Base-by-base conservation (phyloP, 192 early-diverging fungal species). In the Coemansia sp. region DNA sequence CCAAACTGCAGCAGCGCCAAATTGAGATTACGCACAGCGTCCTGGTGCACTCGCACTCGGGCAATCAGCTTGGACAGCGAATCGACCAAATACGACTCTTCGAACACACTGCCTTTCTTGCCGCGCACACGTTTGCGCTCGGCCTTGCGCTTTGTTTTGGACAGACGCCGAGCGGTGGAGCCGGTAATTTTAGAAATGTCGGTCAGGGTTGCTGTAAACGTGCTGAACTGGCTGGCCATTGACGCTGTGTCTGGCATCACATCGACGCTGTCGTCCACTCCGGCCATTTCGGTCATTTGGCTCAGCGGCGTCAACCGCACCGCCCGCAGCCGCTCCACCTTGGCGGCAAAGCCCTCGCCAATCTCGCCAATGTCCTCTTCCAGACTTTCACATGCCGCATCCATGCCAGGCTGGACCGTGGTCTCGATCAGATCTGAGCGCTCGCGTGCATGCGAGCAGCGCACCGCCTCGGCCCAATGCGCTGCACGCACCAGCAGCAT, bases 211-310 rank as follows among this genome's bases (percentile, higher is more conserved):
- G 68, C 81, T 6, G 92, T 93, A 59, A 90, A 90, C 10, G 89
- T 86, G 49, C 90, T 96, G 63, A 92, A 90, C 52, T 88, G 86
- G 65, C 92, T 95, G 21, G 88, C 89, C 92, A 96, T 94, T 5
- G 93, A 94, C 4, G 92, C 91, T 6, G 96, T 96, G 69, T 98
- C 96, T 0, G 95, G 95, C 83, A 95, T 89, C 82, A 95, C 87
- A 69, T 98, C 96, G 11, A 96, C 84, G 69, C 93, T 89, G 58
- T 95, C 91, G n/a, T 92, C 31, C 2, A 53, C 65, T 1, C 12
- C 58, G 4, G 25, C 37, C 41, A 54, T 65, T 19, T 31, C 53
- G 29, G 37, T 27, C 31, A 66, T 59, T 3, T 59, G 41, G 21
- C 67, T 71, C 29, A 69, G 41, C 6, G 81, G 66, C 37, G 60